Conservation (phyloP, 441 rosid genomes). For the Populus tomentosa region DNA sequence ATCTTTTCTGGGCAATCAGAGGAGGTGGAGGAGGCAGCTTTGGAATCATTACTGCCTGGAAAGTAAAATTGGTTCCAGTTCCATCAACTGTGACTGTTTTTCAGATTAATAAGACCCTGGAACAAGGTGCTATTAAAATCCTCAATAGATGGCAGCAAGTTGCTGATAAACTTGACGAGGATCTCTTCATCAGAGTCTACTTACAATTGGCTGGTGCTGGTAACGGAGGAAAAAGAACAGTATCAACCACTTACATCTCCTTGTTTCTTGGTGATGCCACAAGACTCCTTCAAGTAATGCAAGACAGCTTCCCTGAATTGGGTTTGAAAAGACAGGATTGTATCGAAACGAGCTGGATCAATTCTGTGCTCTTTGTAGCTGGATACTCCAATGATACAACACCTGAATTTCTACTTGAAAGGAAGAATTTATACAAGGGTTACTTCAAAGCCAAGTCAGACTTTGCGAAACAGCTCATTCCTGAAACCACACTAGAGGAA, state of each 20-base stretch:
- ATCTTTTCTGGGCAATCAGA: conserved; percentile 62
- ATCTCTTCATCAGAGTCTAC: too few species aligned
- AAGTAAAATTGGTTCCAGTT: too few species aligned
- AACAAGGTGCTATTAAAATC: too few species aligned
- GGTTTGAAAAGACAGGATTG: conserved; percentile 45
- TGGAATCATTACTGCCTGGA: not conserved
- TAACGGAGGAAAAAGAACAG: too few species aligned
- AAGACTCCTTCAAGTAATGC: conserved; percentile 34
- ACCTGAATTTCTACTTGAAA: not conserved
- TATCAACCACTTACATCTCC: too few species aligned
- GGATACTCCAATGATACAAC: not conserved
- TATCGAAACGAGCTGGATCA: conserved; percentile 53
- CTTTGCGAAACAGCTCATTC: not conserved
- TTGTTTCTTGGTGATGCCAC: too few species aligned
- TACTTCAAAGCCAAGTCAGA: not conserved
- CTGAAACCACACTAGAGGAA: not conserved
- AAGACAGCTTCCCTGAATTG: conserved; percentile 47
- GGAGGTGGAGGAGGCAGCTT: conserved; percentile 77
- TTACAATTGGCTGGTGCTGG: too few species aligned
- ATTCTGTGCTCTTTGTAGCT: conserved; percentile 26
- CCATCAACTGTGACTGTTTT: too few species aligned
- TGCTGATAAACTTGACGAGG: too few species aligned
- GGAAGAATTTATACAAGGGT: not conserved
- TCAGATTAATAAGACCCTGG: too few species aligned
- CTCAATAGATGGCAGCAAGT: too few species aligned